Conservation (phyloP, 257 asterid species). For the Nicotiana undulata region DNA sequence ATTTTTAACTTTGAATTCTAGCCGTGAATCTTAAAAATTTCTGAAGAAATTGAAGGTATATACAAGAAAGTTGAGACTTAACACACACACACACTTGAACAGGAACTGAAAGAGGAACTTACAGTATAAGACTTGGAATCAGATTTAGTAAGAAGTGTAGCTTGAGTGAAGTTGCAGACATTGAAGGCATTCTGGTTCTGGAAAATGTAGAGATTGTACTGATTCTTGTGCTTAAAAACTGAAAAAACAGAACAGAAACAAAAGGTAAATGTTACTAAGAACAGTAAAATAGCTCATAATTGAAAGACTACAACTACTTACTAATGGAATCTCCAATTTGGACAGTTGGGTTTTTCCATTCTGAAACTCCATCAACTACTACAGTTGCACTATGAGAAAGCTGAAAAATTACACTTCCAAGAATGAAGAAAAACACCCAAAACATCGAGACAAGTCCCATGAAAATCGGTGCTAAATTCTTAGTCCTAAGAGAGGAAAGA, state of each 20-base stretch:
- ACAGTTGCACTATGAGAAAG: constrained; percentile 44
- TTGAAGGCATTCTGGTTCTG: constrained; percentile 59
- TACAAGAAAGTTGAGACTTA: background rate
- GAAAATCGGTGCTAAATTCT: background rate
- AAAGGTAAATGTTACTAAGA: background rate
- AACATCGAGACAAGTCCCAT: constrained; percentile 27
- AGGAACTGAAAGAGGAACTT: constrained; percentile 13
- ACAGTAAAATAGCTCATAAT: background rate
- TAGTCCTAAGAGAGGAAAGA: background rate
- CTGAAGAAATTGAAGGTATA: background rate
- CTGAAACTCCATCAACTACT: constrained; percentile 68
- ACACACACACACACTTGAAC: background rate
- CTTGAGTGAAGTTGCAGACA: constrained; percentile 73
- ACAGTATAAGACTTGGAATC: constrained; percentile 62
- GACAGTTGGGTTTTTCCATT: constrained; percentile 67
- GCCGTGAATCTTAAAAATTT: background rate
- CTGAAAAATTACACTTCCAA: constrained; percentile 24
- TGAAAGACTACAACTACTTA: constrained; percentile 24
- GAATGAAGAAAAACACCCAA: constrained; percentile 20
- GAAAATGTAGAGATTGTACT: constrained; percentile 81
- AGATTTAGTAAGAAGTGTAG: constrained; percentile 70
- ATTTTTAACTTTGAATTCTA: background rate
- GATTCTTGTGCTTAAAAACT: constrained; percentile 76
- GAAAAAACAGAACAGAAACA: background rate
- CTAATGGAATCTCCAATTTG: constrained; percentile 78